Evolutionary conservation across 1,284 basidiomycete species (phyloP), one percentile per base, ranked within the genome.

Genomic region (Cryptococcus sp.): DNA sequence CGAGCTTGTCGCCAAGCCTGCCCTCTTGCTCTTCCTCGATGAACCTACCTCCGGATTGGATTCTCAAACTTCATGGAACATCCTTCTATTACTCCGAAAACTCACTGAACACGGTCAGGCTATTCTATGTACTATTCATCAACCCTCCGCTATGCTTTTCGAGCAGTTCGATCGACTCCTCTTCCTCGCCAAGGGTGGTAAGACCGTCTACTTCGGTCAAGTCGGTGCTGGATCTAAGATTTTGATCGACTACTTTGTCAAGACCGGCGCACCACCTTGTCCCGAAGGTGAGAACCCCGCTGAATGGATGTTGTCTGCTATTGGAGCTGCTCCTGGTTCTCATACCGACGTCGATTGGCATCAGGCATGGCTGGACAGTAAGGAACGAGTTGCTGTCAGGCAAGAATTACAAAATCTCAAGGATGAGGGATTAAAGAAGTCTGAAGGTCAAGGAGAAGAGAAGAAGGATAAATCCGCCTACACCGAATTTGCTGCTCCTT

Each of bases 61-160:
- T 69, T 90, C 88, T 2, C 89, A 92, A 68, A 86, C 84, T 46
- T 89, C 91, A 0, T 92, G 87, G 86, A 86, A 85, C 14, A 90
- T 94, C 62, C 79, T 90, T 47, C 78, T 81, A 1, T 86, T 93
- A 67, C 78, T 93, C 46, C 81, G 85, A 24, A 90, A 90, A 68
- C 81, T 94, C 31, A 88, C 89, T 4, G 82, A 86, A 60, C 84
- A 85, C 65, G 91, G 92, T 3, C 89, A 92, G 72, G 88, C 89
- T 18, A 74, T 76, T 52, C 69, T 78, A 13, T 76, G 75, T 60
- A 79, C 76, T 18, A 72, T 77, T 60, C 91, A 93, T 66, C 81
- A 89, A 77, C 90, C 90, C 21, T 78, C 77, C 16, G 74, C 78
- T 14, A 71, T 80, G 50, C 73, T 81, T 0, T 80, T 81, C 61